Evolutionary conservation across 2,329 filamentous ascomycete species (phyloP), one percentile per base, ranked within the genome.

Genomic region (Paramyrothecium sp.): DNA sequence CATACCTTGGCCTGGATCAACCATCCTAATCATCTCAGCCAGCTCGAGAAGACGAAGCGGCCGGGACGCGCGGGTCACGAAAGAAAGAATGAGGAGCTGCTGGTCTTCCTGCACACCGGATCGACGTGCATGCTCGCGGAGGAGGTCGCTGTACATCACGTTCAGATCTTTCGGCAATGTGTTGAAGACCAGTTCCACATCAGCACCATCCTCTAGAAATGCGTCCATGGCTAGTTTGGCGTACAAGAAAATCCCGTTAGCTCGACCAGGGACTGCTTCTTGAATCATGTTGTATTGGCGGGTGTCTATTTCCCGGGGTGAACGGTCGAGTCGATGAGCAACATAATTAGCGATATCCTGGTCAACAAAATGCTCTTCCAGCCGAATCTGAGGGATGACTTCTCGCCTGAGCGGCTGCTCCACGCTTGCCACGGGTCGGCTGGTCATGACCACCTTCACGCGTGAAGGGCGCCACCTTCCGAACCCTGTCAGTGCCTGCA

Each of bases 231-330:
- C 72, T 3, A 80, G 69, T 46, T 70, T 72, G 1, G 77, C 76
- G 57, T 78, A 78, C 4, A 81, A 67, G 56, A 81, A 81, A 1
- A 79, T 61, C 0, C 77, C 77, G n/a, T 75, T 72, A 0, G 73
- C 75, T 3, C 65, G 63, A 3, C 70, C 71, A 3, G 69, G 70
- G 3, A 78, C 67, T 0, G 72, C 69, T 10, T 68, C 55, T 26
- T 55, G 59, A 50, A 69, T 58, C 3, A 30, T 22, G 2, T 51
- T 7, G 55, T 59, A 57, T 10, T 70, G 53, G 0, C 60, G 52
- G 30, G 55, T n/a, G 12, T 62, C 19, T 3, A 70, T 61, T 4
- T 30, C 10, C 10, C 10, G 26, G 4, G 34, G 21, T 0, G 61
- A 65, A 2, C 44, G 46, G 3, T 34, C 49, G 1, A 70, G 59